These are phyloP conservation scores for Suillus clintonianus DNA, from an alignment of 768 basidiomycete species.

Conservation along the genomic window DNA sequence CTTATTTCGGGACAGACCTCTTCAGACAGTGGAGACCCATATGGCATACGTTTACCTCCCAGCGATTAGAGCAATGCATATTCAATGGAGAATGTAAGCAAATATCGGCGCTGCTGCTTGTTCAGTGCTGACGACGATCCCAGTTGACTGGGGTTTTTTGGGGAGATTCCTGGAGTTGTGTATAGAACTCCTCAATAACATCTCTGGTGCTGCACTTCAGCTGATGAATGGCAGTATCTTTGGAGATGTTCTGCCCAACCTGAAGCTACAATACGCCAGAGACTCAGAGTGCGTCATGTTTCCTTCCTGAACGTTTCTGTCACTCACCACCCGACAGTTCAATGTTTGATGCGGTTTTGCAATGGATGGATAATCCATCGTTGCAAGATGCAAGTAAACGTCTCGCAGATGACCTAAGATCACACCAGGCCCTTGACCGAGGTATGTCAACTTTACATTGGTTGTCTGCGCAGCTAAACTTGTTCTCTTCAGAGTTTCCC, in stretches of 20 bases:
- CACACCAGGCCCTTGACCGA: slow-evolving; percentile 28
- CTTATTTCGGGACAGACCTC: slow-evolving; percentile 17
- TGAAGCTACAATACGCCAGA: slow-evolving; percentile 33
- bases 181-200: slow-evolving; percentile 42
- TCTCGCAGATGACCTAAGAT: slow-evolving; percentile 24
- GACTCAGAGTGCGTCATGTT: slow-evolving; percentile 42
- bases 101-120: background rate
- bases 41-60: slow-evolving; percentile 23
- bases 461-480: slow-evolving; percentile 2
- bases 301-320: background rate
- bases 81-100: slow-evolving; percentile 50
- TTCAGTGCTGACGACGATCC: slow-evolving; percentile 6
- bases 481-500: slow-evolving; percentile 29
- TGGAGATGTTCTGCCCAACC: slow-evolving; percentile 33
- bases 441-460: slow-evolving; percentile 12
- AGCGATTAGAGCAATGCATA: slow-evolving; percentile 24
- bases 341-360: slow-evolving; percentile 25
- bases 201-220: slow-evolving; percentile 28
- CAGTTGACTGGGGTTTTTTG: slow-evolving; percentile 63
- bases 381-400: slow-evolving; percentile 12
- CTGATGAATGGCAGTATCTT: slow-evolving; percentile 30
- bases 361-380: slow-evolving; percentile 27
- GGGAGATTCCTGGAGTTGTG: slow-evolving; percentile 44
- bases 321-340: slow-evolving; percentile 16
- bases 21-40: slow-evolving; percentile 23